Evolutionary conservation across 768 basidiomycete species (phyloP).

Genomic region (Lanmaoa rubissima): DNA sequence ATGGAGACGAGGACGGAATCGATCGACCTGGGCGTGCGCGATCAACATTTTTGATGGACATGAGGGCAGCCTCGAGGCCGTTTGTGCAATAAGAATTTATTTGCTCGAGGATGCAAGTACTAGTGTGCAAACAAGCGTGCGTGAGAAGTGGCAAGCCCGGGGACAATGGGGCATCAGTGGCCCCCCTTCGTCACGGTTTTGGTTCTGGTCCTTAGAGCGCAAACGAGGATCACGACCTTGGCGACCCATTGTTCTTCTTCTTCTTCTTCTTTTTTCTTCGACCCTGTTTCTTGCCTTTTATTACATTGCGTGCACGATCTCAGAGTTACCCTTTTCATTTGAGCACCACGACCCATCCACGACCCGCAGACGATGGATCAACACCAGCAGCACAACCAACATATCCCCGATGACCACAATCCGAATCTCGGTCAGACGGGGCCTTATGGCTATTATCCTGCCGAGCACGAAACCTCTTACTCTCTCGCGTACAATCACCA

Average conservation of each 20-base stretch:
- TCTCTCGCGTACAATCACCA: slow-evolving; percentile 52
- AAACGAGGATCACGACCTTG: slow-evolving; percentile 30
- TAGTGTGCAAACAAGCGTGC: slow-evolving; percentile 7
- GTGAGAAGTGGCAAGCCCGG: slow-evolving; percentile 20
- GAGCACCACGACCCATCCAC: slow-evolving; percentile 34
- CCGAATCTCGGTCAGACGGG: slow-evolving; percentile 39
- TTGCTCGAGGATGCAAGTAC: background rate
- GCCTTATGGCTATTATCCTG: slow-evolving; percentile 50
- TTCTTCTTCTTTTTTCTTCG: slow-evolving; percentile 34
- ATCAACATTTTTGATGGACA: slow-evolving; percentile 17
- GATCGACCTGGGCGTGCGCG: slow-evolving; percentile 6
- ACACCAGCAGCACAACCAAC: slow-evolving; percentile 41
- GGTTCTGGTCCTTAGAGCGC: slow-evolving; percentile 26
- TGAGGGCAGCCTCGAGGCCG: slow-evolving; percentile 26
- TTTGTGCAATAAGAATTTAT: background rate
- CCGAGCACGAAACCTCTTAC: slow-evolving; percentile 57
- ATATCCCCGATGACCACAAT: slow-evolving; percentile 50
- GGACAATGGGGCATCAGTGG: slow-evolving; percentile 10
- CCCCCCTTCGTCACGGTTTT: slow-evolving; percentile 11
- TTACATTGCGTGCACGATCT: slow-evolving; percentile 36
- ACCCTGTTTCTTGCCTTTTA: slow-evolving; percentile 34
- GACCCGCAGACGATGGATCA: slow-evolving; percentile 44
- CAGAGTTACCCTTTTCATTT: slow-evolving; percentile 35
- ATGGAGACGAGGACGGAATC: background rate
- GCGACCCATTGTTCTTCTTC: slow-evolving; percentile 30